A percentile compares a stretch with the other conserved stretches of the same genome.
Evolutionary conservation across 495 filamentous ascomycete species (phyloP).

Genomic region (Hypoxylon fuscum): DNA sequence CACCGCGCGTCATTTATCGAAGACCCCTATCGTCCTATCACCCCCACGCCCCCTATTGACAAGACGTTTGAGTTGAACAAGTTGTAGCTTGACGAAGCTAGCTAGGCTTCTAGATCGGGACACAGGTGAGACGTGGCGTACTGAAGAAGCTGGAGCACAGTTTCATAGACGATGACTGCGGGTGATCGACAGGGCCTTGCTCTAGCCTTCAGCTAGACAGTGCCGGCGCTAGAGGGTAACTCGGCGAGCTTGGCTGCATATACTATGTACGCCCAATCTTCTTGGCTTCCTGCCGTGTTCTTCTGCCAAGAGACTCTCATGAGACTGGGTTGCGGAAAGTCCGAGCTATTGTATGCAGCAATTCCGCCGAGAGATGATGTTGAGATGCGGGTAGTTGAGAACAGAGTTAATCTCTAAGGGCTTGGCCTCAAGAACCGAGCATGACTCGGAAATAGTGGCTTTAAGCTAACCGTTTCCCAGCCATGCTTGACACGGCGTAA

Average conservation of each 20-base stretch:
- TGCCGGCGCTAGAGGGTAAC: constrained; percentile 26
- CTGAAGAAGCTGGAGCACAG: constrained; percentile 18
- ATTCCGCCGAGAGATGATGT: background rate
- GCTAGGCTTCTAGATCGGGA: constrained; percentile 25
- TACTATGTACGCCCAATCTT: constrained; percentile 18
- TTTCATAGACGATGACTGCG: constrained; percentile 25
- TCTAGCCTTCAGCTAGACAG: constrained; percentile 20
- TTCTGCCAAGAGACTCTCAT: constrained; percentile 6
- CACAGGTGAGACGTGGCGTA: constrained; percentile 23
- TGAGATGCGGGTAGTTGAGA: background rate
- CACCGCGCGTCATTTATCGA: background rate
- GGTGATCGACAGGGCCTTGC: constrained; percentile 38
- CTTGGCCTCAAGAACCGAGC: background rate
- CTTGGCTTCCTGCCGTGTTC: constrained; percentile 20
- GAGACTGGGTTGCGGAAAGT: constrained; percentile 23
- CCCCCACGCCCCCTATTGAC: background rate
- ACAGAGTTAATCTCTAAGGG: constrained; percentile 13
- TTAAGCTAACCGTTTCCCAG: background rate
- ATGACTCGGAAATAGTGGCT: background rate
- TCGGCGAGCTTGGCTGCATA: constrained; percentile 37
- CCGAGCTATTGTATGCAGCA: constrained; percentile 8
- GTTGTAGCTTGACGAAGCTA: background rate
- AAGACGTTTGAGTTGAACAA: background rate
- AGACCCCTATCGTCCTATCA: background rate
- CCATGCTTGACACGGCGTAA: background rate